Percentiles rank a stretch among this genome's conserved stretches.
Evolutionary conservation across 371 early-diverging fungal genomes (phyloP).

Genomic region (Lichtheimia corymbifera): DNA sequence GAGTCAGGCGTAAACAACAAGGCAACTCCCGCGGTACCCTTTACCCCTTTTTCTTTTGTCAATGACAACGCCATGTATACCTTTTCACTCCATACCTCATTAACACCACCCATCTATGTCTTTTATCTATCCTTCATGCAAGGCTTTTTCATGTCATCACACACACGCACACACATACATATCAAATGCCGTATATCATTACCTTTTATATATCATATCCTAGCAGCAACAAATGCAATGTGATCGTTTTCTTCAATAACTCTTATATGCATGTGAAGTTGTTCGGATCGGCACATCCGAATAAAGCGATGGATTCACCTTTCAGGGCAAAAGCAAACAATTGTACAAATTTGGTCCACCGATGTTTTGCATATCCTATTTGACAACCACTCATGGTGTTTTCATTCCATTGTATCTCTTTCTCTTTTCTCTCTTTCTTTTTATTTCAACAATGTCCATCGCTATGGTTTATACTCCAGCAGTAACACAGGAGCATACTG

Average conservation of each 20-base stretch:
- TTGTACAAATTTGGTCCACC: conserved; percentile 16
- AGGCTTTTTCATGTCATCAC: neutral
- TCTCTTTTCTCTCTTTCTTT: conserved; percentile 6
- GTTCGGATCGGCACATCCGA: neutral
- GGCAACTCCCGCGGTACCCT: neutral
- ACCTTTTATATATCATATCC: too few species aligned
- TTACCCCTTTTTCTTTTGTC: neutral
- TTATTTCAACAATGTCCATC: conserved; percentile 9
- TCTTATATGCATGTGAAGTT: neutral
- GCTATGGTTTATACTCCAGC: neutral
- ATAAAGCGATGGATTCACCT: neutral
- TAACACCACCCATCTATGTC: neutral
- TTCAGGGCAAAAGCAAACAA: conserved; percentile 18
- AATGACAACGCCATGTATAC: neutral
- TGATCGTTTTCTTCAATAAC: neutral
- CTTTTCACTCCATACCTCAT: neutral
- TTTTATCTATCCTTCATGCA: neutral
- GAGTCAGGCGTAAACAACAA: conserved; percentile 14
- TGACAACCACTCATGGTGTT: neutral
- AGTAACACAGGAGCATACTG: neutral
- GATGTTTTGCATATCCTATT: conserved; percentile 4
- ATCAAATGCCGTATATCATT: neutral
- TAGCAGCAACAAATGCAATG: neutral
- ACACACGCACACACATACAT: neutral
- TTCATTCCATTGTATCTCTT: neutral